A percentile compares a stretch with the other conserved stretches of the same genome.
phyloP scores from a whole-genome alignment of 73 alveolate species.

The Paraurostyla sp. region DNA sequence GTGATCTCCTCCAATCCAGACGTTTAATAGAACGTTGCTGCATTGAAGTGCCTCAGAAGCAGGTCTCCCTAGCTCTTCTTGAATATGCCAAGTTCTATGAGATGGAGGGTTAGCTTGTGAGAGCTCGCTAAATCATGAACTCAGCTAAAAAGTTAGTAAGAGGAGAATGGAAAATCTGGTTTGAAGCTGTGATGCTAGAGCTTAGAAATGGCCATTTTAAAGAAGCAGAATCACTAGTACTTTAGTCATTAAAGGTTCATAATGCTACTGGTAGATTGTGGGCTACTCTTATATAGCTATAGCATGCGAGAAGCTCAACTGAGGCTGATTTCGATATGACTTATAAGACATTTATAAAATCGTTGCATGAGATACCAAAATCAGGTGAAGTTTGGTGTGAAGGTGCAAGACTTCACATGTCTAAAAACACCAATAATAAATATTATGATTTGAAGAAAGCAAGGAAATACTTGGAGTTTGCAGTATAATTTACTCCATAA shows the following conservation, averaged over 20 bases:
- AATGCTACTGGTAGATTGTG: slow-evolving; percentile 82
- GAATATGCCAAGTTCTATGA: slow-evolving; percentile 81
- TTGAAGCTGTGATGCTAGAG: slow-evolving; percentile 77
- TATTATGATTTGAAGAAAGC: slow-evolving; percentile 71
- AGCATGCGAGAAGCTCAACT: slow-evolving; percentile 64
- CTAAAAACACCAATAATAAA: slow-evolving; percentile 49
- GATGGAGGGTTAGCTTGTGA: slow-evolving; percentile 49
- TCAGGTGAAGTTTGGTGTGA: slow-evolving; percentile 91
- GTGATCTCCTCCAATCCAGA: slow-evolving; percentile 61
- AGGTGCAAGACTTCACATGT: slow-evolving; percentile 81
- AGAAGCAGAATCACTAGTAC: slow-evolving; percentile 67
- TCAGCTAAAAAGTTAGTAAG: slow-evolving; percentile 53
- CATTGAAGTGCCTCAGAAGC: slow-evolving; percentile 72
- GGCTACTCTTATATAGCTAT: slow-evolving; percentile 78
- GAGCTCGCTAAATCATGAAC: slow-evolving; percentile 63
- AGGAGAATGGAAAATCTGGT: slow-evolving; percentile 76
- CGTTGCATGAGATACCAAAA: slow-evolving; percentile 79
- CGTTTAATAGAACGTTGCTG: slow-evolving; percentile 62
- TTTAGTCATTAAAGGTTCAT: slow-evolving; percentile 70
- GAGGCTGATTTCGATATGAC: slow-evolving; percentile 45
- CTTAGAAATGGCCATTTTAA: slow-evolving; percentile 69
- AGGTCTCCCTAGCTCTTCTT: slow-evolving; percentile 71
- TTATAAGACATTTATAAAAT: slow-evolving; percentile 56
- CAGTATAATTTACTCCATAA: slow-evolving; percentile 83
- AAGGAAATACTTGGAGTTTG: slow-evolving; percentile 76